Conservation (phyloP, 2,329 filamentous ascomycete species). For the Raffaelea ambrosiae region DNA sequence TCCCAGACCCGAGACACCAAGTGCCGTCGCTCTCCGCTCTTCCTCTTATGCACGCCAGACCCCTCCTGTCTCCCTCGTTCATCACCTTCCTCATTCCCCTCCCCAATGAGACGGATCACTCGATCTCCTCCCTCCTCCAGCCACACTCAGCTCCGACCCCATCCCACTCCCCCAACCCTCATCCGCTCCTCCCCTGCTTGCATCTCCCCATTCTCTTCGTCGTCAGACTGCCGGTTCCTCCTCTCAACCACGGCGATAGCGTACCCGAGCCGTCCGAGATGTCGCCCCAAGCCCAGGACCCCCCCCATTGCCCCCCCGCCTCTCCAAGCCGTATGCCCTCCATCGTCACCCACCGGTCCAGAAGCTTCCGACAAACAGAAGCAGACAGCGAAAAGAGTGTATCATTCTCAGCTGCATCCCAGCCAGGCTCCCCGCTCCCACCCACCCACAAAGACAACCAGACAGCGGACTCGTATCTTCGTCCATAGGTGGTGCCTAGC, state of each 20-base stretch:
- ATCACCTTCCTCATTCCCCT: too few species aligned
- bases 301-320: not conserved
- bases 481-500: conserved; percentile 42
- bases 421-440: conserved; percentile 8
- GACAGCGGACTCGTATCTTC: conserved; percentile 83
- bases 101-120: too few species aligned
- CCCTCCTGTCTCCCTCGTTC: not conserved
- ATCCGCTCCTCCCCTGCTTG: not conserved
- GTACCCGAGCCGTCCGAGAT: conserved; percentile 7
- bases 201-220: conserved; percentile 9
- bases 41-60: conserved; percentile 22
- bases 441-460: conserved; percentile 1
- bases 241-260: conserved; percentile 1
- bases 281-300: conserved; percentile 1
- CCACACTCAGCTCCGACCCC: not conserved
- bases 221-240: not conserved
- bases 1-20: conserved; percentile 34
- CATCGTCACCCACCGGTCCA: not conserved
- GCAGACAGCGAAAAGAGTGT: not conserved
- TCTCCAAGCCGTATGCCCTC: too few species aligned
- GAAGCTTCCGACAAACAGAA: conserved; percentile 6
- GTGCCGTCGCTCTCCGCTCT: not conserved
- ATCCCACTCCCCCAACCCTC: not conserved
- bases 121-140: not conserved
- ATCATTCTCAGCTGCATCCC: conserved; percentile 1